Percentiles rank a stretch among this genome's conserved stretches.
phyloP scores from a whole-genome alignment of 129 eudicot species.

The Flaveria trinervia region DNA sequence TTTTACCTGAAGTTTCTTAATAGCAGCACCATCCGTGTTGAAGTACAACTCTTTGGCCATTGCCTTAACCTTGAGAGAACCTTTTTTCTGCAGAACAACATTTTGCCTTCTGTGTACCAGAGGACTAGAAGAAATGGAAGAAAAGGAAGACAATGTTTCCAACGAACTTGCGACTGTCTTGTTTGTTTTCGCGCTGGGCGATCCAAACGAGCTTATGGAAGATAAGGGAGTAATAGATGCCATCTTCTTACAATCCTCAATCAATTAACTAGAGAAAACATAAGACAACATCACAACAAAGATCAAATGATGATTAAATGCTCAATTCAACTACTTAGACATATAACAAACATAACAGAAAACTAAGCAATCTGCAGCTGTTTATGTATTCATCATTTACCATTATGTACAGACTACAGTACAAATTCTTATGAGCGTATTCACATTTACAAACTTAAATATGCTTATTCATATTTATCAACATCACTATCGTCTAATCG shows the following conservation, averaged over 20 bases:
- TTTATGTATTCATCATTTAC: too few relatives aligned
- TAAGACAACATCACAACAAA: neutral
- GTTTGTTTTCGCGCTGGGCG: constrained; percentile 29
- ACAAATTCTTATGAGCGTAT: too few relatives aligned
- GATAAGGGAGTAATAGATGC: constrained; percentile 51
- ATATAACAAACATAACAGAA: neutral
- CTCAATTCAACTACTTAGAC: constrained; percentile 16
- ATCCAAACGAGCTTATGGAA: constrained; percentile 44
- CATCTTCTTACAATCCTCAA: constrained; percentile 42
- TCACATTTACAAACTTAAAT: neutral
- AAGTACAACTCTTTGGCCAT: constrained; percentile 68
- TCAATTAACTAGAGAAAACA: constrained; percentile 24
- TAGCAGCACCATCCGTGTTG: constrained; percentile 73
- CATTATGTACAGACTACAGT: too few relatives aligned
- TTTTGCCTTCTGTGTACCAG: constrained; percentile 47
- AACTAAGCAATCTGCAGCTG: too few relatives aligned
- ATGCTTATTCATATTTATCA: neutral
- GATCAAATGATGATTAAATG: neutral
- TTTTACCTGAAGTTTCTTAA: constrained; percentile 69
- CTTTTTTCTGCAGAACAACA: constrained; percentile 41
- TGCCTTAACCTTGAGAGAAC: constrained; percentile 49
- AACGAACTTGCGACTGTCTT: constrained; percentile 37
- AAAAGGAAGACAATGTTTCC: constrained; percentile 57
- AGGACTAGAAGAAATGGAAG: constrained; percentile 47
- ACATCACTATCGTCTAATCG: too few relatives aligned